Evolutionary conservation across 139 green algal species (phyloP).

Genomic region (Helicosporidium sp.): DNA sequence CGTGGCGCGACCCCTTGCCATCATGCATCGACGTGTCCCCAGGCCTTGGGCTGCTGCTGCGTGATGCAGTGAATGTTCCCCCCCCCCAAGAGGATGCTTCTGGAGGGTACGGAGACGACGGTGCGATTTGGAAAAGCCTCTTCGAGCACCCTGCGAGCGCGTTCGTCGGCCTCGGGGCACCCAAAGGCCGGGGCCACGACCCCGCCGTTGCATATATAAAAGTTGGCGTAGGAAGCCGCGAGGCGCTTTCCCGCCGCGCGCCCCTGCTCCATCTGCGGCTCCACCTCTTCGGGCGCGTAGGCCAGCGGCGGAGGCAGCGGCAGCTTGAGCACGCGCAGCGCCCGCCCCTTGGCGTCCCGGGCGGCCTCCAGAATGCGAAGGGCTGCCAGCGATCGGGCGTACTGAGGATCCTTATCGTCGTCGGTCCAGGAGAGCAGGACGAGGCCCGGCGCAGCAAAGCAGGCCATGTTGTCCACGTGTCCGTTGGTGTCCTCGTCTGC

Average conservation of each 20-base stretch:
- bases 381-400: constrained; percentile 18
- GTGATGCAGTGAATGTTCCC: constrained; percentile 45
- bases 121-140: constrained; percentile 14
- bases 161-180: constrained; percentile 2
- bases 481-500: constrained; percentile 41
- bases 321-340: constrained; percentile 45
- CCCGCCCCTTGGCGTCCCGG: constrained; percentile 33
- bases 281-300: constrained; percentile 1
- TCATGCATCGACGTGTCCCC: background rate
- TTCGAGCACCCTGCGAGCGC: constrained; percentile 11
- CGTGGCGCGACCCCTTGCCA: no score
- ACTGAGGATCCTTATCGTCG: constrained; percentile 34
- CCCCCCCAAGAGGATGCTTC: constrained; percentile 28
- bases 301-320: constrained; percentile 33
- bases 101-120: constrained; percentile 17
- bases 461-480: constrained; percentile 62
- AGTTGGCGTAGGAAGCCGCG: constrained; percentile 50
- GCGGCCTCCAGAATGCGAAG: constrained; percentile 12
- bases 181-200: constrained; percentile 31
- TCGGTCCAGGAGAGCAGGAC: constrained; percentile 59
- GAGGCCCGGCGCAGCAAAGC: constrained; percentile 35
- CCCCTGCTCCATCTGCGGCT: constrained; percentile 1
- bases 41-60: constrained; percentile 16
- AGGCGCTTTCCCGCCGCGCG: constrained; percentile 24
- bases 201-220: constrained; percentile 52